Conservation (phyloP, 768 basidiomycete species). For the Hebeloma cylindrosporum region DNA sequence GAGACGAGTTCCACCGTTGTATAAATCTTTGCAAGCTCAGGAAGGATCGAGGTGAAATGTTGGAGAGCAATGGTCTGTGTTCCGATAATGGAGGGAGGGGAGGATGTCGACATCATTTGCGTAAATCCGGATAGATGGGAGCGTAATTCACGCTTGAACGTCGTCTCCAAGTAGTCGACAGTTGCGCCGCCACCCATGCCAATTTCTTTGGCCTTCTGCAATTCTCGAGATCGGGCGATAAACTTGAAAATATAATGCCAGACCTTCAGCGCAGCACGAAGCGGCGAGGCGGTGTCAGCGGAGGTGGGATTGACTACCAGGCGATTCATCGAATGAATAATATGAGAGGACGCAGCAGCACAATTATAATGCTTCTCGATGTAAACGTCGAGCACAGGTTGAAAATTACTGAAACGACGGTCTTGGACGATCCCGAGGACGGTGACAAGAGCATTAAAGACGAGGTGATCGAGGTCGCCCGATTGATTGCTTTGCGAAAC, state of each 20-base stretch:
- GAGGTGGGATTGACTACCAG: slow-evolving; percentile 74
- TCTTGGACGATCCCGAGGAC: slow-evolving; percentile 93
- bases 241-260: slow-evolving; percentile 98
- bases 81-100: slow-evolving; percentile 87
- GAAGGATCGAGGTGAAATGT: slow-evolving; percentile 89
- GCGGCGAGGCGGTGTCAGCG: slow-evolving; percentile 68
- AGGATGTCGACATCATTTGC: slow-evolving; percentile 79
- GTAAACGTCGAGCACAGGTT: slow-evolving; percentile 90
- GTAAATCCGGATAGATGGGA: slow-evolving; percentile 80
- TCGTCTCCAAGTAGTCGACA: slow-evolving; percentile 79
- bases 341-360: slow-evolving; percentile 76
- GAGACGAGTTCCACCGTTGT: slow-evolving; percentile 81
- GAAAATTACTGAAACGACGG: slow-evolving; percentile 93
- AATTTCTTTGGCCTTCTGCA: slow-evolving; percentile 80
- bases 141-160: slow-evolving; percentile 82
- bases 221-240: slow-evolving; percentile 83
- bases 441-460: slow-evolving; percentile 89
- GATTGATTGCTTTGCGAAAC: slow-evolving; percentile 70
- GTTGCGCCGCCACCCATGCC: slow-evolving; percentile 81
- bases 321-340: slow-evolving; percentile 85
- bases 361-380: slow-evolving; percentile 87
- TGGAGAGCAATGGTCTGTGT: slow-evolving; percentile 94
- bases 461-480: slow-evolving; percentile 79
- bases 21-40: slow-evolving; percentile 83
- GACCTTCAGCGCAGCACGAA: slow-evolving; percentile 91